Conservation (phyloP, 2,329 filamentous ascomycete genomes). For the Stagonosporopsis vannaccii region DNA sequence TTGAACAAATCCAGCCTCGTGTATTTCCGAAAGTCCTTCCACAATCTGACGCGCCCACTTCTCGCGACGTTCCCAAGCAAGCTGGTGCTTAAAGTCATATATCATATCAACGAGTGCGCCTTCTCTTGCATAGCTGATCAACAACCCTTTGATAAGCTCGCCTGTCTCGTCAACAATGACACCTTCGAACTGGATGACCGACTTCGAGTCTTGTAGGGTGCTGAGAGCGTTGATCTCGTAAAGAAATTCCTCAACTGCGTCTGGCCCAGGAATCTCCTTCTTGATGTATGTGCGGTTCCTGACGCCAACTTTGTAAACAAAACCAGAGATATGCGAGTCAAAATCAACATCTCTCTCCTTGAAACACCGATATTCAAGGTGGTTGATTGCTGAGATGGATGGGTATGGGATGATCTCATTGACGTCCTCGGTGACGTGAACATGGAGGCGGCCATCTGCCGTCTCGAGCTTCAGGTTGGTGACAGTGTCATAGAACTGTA, state of each 20-base stretch:
- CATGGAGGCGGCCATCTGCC: slow-evolving; percentile 83
- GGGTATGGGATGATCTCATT: slow-evolving; percentile 95
- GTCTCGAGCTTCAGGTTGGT: slow-evolving; percentile 96
- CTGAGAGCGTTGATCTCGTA: slow-evolving; percentile 98
- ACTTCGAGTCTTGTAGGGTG: slow-evolving; percentile 72
- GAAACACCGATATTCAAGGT: slow-evolving; percentile 67
- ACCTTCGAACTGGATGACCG: slow-evolving; percentile 86
- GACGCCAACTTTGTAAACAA: slow-evolving; percentile 90
- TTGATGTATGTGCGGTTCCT: slow-evolving; percentile 81
- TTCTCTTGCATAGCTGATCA: slow-evolving; percentile 86
- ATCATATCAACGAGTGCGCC: slow-evolving; percentile 91
- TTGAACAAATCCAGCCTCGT: slow-evolving; percentile 95
- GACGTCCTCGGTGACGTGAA: slow-evolving; percentile 96
- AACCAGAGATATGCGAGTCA: slow-evolving; percentile 92
- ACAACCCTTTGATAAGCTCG: slow-evolving; percentile 80
- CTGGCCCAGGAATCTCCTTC: slow-evolving; percentile 96
- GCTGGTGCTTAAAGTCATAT: slow-evolving; percentile 73
- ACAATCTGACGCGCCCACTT: slow-evolving; percentile 93
- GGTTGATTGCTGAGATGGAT: slow-evolving; percentile 72
- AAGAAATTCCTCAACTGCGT: slow-evolving; percentile 93
- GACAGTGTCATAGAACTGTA: slow-evolving; percentile 94
- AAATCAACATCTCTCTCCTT: slow-evolving; percentile 81
- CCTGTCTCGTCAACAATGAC: slow-evolving; percentile 82
- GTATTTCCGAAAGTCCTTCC: slow-evolving; percentile 86
- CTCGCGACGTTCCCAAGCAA: slow-evolving; percentile 76